phyloP scores from a whole-genome alignment of 2,329 filamentous ascomycete species.

The Emmonsia crescens region DNA sequence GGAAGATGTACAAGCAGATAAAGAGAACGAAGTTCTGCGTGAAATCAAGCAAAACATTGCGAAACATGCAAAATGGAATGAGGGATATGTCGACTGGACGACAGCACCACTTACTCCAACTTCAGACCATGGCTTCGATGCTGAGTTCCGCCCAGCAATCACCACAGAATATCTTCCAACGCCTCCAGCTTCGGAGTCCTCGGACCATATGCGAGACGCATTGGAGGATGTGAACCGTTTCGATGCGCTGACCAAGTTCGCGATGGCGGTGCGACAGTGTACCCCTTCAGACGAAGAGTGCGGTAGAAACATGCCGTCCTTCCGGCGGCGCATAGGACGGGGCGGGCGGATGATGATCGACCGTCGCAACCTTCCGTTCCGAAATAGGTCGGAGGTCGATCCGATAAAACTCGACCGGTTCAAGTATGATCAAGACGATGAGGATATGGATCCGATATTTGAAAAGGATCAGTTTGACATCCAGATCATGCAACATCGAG shows the following conservation, averaged over 20 bases:
- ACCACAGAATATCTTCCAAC: constrained; percentile 56
- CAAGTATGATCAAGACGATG: constrained; percentile 80
- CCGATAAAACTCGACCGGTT: constrained; percentile 55
- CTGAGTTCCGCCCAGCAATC: constrained; percentile 55
- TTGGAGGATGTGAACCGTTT: constrained; percentile 24
- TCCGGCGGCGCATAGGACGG: constrained; percentile 73
- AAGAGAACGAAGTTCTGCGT: constrained; percentile 65
- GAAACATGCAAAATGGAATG: constrained; percentile 86
- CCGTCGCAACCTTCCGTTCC: constrained; percentile 56
- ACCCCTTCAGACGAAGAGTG: constrained; percentile 35
- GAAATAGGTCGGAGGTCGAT: constrained; percentile 36
- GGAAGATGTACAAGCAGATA: constrained; percentile 66
- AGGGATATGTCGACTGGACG: constrained; percentile 79
- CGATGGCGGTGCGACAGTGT: constrained; percentile 27
- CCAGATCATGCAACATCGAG: constrained; percentile 46
- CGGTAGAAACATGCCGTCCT: constrained; percentile 48
- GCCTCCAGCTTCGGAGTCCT: constrained; percentile 39
- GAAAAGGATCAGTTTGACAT: constrained; percentile 59
- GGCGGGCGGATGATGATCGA: constrained; percentile 82
- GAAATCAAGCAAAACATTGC: constrained; percentile 80
- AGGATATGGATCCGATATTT: constrained; percentile 64
- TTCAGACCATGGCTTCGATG: constrained; percentile 50
- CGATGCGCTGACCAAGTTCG: constrained; percentile 28
- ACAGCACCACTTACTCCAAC: constrained; percentile 73
- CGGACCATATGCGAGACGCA: constrained; percentile 33